A percentile compares a stretch with the other conserved stretches of the same genome.
Evolutionary conservation across 352 stramenopile species (phyloP).

Genomic region (Poterioochromonas sp.): DNA sequence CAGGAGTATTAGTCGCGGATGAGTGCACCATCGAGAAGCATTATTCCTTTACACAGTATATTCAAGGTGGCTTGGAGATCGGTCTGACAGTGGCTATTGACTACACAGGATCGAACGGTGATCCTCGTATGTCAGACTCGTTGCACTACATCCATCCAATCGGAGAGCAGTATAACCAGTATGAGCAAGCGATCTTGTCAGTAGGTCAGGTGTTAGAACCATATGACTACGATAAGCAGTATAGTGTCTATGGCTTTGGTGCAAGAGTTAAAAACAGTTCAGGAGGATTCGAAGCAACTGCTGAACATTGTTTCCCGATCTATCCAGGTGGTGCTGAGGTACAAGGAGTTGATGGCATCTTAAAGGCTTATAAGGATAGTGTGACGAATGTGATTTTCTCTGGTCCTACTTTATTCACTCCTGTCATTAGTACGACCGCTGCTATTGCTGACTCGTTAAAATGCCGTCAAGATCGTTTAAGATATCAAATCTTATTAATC

Average conservation of each 20-base stretch:
- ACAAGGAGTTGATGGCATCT: not conserved
- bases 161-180: conserved; percentile 40
- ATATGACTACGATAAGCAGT: conserved; percentile 63
- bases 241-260: conserved; percentile 65
- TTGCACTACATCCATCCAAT: conserved; percentile 47
- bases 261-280: conserved; percentile 55
- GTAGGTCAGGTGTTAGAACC: conserved; percentile 61
- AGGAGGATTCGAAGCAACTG: conserved; percentile 50
- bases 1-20: not conserved
- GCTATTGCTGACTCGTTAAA: conserved; percentile 34
- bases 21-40: not conserved
- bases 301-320: conserved; percentile 78
- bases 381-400: conserved; percentile 53
- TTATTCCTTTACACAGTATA: conserved; percentile 16
- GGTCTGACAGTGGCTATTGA: conserved; percentile 64
- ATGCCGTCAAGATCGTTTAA: conserved; percentile 36
- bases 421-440: conserved; percentile 54
- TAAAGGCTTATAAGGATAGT: conserved; percentile 48
- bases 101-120: conserved; percentile 62
- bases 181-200: conserved; percentile 40
- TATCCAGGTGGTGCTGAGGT: not conserved
- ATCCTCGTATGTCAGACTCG: conserved; percentile 44
- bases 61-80: conserved; percentile 67
- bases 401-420: conserved; percentile 58
- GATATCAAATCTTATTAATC: conserved; percentile 60